Base-by-base conservation (phyloP, 495 filamentous ascomycete genomes). In the Penicillium pancosmium region DNA sequence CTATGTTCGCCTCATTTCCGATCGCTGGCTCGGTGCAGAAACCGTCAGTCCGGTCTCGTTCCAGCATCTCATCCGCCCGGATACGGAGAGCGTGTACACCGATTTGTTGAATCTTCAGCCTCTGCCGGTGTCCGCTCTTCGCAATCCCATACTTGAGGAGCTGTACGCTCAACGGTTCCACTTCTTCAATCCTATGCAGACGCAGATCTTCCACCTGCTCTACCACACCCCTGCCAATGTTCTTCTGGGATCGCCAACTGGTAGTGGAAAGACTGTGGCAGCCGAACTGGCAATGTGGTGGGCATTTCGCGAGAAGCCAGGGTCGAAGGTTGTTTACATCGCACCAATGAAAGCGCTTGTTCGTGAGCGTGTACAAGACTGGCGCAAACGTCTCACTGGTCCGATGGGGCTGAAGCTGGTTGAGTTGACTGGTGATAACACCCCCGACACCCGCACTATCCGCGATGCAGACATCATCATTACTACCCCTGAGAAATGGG, bases 231-330 rank as follows among this genome's bases (percentile, higher is more conserved):
- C 87, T 31, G 86, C 89, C 38, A 99, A 99, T 66, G 93, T 98
- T 8, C 79, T 99, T 5, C 84, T 99, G 7, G 94, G 94, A n/a
- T 97, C 94, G 13, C 94, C 94, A 6, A 99, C 94, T 6, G 94
- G 94, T 50, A 94, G 90, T 78, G 94, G 94, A 55, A 99, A 99
- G 77, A 99, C 94, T 2, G 87, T 99, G 33, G 94, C 94, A 13
- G 90, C 89, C 33, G 94, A 99, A 68, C 70, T 99, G 52, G 95
- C 95, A n/a, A 98, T 99, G 95, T 99, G 94, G 94, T 97, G 92
- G 93, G 92, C 95, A 6, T 98, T 99, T 74, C 87, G 93, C 11
- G 93, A 98, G 70, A 90, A 88, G 41, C 95, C 95, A 1, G 92
- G 93, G 3, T 97, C 91, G 3, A 99, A 99, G 75, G 93, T 99